phyloP scores from a whole-genome alignment of 352 stramenopile species.

The Phytophthora parvispora region DNA sequence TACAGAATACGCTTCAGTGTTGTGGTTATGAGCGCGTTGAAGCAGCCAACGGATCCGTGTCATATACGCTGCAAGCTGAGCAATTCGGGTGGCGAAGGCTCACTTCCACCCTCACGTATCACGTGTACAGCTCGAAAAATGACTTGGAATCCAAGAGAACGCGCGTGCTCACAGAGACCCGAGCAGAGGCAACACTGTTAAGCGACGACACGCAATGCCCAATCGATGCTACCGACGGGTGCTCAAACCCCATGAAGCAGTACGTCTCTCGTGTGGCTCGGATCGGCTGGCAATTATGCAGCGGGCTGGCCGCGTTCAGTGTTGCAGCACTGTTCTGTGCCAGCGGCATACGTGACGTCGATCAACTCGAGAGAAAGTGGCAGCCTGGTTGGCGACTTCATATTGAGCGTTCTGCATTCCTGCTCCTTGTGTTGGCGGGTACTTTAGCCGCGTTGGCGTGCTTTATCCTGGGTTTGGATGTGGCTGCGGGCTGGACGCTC shows the following conservation, averaged over 20 bases:
- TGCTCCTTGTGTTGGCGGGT: constrained; percentile 32
- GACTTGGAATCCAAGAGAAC: neutral
- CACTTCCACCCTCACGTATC: constrained; percentile 21
- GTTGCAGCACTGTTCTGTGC: constrained; percentile 24
- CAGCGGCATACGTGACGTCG: constrained; percentile 9
- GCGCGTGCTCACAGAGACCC: constrained; percentile 23
- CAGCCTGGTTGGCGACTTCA: constrained; percentile 24
- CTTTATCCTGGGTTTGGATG: constrained; percentile 50
- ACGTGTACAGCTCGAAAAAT: constrained; percentile 21
- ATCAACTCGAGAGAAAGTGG: constrained; percentile 16
- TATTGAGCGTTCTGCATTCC: constrained; percentile 6
- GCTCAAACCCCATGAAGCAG: constrained; percentile 38
- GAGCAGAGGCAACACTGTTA: constrained; percentile 8
- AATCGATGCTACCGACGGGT: constrained; percentile 22
- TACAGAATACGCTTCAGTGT: constrained; percentile 60
- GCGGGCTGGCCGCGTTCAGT: constrained; percentile 16
- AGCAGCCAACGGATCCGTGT: constrained; percentile 37
- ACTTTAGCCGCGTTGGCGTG: constrained; percentile 40
- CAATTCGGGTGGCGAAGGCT: constrained; percentile 40
- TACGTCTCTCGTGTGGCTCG: constrained; percentile 39
- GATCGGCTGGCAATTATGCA: constrained; percentile 31
- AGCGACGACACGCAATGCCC: constrained; percentile 8
- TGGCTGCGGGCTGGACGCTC: constrained; percentile 42
- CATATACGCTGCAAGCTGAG: constrained; percentile 47
- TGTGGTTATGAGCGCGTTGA: constrained; percentile 53